A percentile compares a stretch with the other conserved stretches of the same genome.
Conservation (phyloP, 139 green algal genomes). For the Tetradesmus lagerheimii region DNA sequence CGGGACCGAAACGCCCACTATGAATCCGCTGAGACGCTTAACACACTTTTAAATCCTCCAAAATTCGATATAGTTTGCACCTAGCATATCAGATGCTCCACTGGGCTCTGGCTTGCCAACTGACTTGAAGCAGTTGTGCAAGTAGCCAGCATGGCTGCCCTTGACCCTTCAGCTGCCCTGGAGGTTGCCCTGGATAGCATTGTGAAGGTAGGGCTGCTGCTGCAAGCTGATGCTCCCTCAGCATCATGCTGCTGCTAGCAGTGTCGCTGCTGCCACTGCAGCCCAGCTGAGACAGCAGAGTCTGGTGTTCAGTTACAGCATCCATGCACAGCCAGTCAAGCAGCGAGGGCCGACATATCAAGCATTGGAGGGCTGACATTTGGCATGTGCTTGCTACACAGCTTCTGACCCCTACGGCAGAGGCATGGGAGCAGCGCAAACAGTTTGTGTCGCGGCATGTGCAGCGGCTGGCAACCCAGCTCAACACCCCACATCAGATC, state of each 20-base stretch:
- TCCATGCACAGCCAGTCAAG: too few species aligned
- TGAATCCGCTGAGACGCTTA: too few species aligned
- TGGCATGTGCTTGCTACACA: background rate
- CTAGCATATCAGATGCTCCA: too few species aligned
- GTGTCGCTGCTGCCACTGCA: background rate
- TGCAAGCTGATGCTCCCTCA: background rate
- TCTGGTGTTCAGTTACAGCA: background rate
- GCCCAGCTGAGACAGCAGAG: background rate
- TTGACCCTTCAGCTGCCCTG: background rate
- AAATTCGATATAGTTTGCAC: too few species aligned
- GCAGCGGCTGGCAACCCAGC: background rate
- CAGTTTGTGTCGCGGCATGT: background rate
- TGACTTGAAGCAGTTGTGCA: background rate
- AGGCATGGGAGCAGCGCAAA: constrained; percentile 1
- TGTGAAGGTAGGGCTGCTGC: constrained; percentile 2
- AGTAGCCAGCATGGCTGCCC: background rate
- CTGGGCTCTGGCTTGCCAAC: background rate
- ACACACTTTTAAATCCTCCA: too few species aligned
- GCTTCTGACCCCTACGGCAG: background rate
- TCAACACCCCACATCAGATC: background rate
- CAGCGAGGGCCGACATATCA: too few species aligned
- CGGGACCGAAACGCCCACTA: background rate
- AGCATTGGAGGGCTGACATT: too few species aligned
- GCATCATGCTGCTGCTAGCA: background rate
- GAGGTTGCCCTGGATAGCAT: background rate